These are phyloP conservation scores for Salvia hispanica DNA, from an alignment of 257 asterid genomes.

Conservation along the genomic window DNA sequence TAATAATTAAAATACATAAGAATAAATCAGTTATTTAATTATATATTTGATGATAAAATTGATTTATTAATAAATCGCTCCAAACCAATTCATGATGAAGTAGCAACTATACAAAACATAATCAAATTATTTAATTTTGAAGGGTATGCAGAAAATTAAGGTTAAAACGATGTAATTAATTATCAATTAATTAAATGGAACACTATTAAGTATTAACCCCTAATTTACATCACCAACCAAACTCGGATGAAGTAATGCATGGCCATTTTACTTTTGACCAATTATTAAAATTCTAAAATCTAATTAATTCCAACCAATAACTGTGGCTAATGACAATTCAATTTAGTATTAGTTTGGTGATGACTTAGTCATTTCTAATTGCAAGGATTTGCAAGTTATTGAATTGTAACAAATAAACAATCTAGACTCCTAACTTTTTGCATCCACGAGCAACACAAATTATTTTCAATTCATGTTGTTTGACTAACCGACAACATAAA, in stretches of 20 bases:
- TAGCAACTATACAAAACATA: not conserved
- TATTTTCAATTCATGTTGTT: too few species aligned
- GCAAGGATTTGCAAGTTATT: not conserved
- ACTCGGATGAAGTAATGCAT: not conserved
- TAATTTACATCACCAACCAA: not conserved
- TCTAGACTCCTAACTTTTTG: not conserved
- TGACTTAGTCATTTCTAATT: not conserved
- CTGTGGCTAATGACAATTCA: conserved; percentile 2
- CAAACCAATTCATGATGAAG: not conserved
- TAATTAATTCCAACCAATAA: not conserved
- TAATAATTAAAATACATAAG: too few species aligned
- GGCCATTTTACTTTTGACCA: conserved; percentile 20
- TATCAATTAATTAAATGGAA: not conserved
- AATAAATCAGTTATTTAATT: too few species aligned
- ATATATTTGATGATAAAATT: too few species aligned
- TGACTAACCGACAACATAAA: too few species aligned
- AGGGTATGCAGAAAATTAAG: not conserved
- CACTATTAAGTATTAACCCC: too few species aligned
- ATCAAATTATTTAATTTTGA: not conserved
- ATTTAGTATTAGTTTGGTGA: not conserved
- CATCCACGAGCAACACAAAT: not conserved
- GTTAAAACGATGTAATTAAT: not conserved
- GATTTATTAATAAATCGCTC: too few species aligned
- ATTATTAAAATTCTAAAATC: not conserved
- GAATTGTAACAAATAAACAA: not conserved